A percentile compares a stretch with the other conserved stretches of the same genome.
phyloP scores from a whole-genome alignment of 805 yeast species.

The Lachancea lanzarotensis region DNA sequence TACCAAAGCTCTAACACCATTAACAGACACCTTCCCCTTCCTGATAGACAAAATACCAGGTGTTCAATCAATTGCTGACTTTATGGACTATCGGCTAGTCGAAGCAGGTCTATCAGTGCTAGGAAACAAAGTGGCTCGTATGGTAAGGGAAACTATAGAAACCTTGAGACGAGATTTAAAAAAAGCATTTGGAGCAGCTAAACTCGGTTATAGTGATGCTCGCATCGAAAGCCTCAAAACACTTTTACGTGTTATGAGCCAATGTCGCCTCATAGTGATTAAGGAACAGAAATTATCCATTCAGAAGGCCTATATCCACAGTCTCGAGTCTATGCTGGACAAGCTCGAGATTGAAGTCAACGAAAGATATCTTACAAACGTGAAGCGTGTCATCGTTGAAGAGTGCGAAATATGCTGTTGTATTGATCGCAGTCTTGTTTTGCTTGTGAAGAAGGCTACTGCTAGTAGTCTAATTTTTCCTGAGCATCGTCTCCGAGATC shows the following conservation, averaged over 20 bases:
- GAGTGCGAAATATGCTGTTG: not conserved
- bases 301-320: constrained; percentile 10
- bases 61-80: not conserved
- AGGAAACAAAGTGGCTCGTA: not conserved
- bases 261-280: constrained; percentile 8
- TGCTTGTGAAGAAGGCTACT: not conserved
- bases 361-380: not conserved
- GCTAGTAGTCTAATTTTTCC: not conserved
- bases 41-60: constrained; percentile 1
- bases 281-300: not conserved
- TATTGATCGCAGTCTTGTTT: not conserved
- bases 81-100: constrained; percentile 2
- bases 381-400: not conserved
- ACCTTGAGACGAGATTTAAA: not conserved
- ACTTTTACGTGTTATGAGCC: constrained; percentile 7
- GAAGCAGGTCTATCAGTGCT: constrained; percentile 1
- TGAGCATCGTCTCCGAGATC: not conserved
- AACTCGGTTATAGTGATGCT: too few species aligned
- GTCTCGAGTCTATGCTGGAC: constrained; percentile 3
- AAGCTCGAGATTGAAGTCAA: not conserved
- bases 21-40: constrained; percentile 2
- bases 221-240: not conserved
- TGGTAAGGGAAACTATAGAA: not conserved
- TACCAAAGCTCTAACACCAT: not conserved
- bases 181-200: too few species aligned